Conservation (phyloP, 345 rosid species). For the Excoecaria agallocha region DNA sequence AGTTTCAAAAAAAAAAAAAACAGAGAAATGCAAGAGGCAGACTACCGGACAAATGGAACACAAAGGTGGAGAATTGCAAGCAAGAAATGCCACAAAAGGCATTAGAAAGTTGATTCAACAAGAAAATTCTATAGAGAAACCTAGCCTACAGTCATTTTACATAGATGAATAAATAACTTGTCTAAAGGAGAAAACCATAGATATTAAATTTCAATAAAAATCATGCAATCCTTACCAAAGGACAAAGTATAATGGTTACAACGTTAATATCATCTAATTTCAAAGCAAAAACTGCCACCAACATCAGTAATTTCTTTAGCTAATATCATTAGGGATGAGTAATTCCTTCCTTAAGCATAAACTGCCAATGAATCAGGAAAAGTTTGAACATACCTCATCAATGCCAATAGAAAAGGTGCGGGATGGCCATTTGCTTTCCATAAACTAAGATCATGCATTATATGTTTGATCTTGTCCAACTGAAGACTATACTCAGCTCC, state of each 20-base stretch:
- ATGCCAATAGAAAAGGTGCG: conserved; percentile 56
- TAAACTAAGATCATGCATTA: conserved; percentile 41
- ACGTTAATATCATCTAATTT: neutral
- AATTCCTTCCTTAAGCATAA: neutral
- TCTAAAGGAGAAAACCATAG: neutral
- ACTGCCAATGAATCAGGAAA: conserved; percentile 7
- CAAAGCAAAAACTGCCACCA: neutral
- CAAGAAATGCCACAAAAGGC: neutral
- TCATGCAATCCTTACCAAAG: neutral
- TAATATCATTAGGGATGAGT: neutral
- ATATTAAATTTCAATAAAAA: neutral
- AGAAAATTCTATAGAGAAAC: too few relatives aligned
- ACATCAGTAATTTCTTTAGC: too few relatives aligned
- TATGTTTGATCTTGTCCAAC: conserved; percentile 42
- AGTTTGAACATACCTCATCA: conserved; percentile 64
- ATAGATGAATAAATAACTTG: too few relatives aligned
- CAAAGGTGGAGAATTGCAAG: neutral
- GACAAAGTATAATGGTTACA: neutral
- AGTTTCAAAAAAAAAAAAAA: too few relatives aligned
- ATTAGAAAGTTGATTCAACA: neutral
- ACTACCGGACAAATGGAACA: neutral
- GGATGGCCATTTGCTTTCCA: conserved; percentile 82
- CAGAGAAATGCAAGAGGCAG: too few relatives aligned
- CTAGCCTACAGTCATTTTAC: too few relatives aligned
- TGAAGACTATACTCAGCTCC: conserved; percentile 41